These are phyloP conservation scores for Colletotrichum lentis DNA, from an alignment of 2,329 filamentous ascomycete genomes.

Conservation along the genomic window DNA sequence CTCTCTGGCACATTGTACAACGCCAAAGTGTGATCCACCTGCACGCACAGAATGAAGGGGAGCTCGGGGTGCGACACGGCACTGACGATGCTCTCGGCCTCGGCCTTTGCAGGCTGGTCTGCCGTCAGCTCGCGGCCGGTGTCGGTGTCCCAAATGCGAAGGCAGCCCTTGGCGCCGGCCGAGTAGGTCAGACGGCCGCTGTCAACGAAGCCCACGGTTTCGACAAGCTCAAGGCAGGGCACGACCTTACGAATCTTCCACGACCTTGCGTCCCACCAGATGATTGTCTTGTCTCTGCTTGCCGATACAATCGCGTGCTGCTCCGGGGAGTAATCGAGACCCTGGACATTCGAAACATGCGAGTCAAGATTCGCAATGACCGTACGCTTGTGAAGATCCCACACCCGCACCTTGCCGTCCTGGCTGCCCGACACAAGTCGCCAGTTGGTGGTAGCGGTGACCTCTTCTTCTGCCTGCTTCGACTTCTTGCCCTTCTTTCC, in stretches of 20 bases:
- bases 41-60: slow-evolving; percentile 79
- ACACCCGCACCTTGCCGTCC: slow-evolving; percentile 90
- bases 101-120: slow-evolving; percentile 70
- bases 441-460: slow-evolving; percentile 64
- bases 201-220: slow-evolving; percentile 81
- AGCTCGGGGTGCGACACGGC: slow-evolving; percentile 72
- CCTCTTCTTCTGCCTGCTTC: slow-evolving; percentile 54
- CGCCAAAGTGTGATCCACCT: slow-evolving; percentile 87
- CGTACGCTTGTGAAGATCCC: slow-evolving; percentile 86
- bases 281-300: slow-evolving; percentile 91
- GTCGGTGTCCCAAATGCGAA: slow-evolving; percentile 84
- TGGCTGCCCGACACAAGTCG: slow-evolving; percentile 90
- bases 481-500: slow-evolving; percentile 54
- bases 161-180: slow-evolving; percentile 81
- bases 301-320: slow-evolving; percentile 82
- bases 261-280: slow-evolving; percentile 85
- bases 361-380: slow-evolving; percentile 83
- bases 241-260: slow-evolving; percentile 86
- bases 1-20: slow-evolving; percentile 67
- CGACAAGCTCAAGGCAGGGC: slow-evolving; percentile 84
- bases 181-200: slow-evolving; percentile 79
- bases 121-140: slow-evolving; percentile 80
- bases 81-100: slow-evolving; percentile 74
- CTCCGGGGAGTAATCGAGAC: slow-evolving; percentile 79
- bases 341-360: slow-evolving; percentile 93